Evolutionary conservation across 192 early-diverging fungal genomes (phyloP).

Genomic region (Spinellus fusiger): DNA sequence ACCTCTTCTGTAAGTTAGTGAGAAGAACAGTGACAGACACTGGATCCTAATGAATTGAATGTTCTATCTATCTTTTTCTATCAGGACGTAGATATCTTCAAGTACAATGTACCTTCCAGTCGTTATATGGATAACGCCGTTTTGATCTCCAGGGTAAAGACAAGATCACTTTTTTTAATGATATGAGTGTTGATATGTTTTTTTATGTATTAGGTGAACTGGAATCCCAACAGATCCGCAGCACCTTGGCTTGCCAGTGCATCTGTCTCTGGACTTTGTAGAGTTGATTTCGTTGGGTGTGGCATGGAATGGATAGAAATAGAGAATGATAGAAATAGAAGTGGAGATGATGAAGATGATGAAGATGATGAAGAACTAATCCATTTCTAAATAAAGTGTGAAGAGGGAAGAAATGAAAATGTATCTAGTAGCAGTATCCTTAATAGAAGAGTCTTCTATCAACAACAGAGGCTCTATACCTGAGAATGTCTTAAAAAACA

Average conservation of each 20-base stretch:
- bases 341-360: too few relatives aligned
- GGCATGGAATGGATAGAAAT: slow-evolving; percentile 15
- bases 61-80: background rate
- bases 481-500: too few relatives aligned
- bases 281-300: slow-evolving; percentile 22
- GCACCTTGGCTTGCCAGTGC: slow-evolving; percentile 19
- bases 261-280: slow-evolving; percentile 20
- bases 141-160: slow-evolving; percentile 9
- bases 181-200: background rate
- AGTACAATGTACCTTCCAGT: background rate
- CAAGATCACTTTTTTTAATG: too few relatives aligned
- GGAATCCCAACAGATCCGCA: slow-evolving; percentile 18
- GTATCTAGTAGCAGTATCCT: too few relatives aligned
- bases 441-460: too few relatives aligned
- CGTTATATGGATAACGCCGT: background rate
- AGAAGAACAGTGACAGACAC: slow-evolving; percentile 9
- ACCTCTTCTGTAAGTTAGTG: too few relatives aligned
- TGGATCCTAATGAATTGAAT: background rate
- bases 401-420: too few relatives aligned
- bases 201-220: slow-evolving; percentile 6
- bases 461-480: too few relatives aligned
- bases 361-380: too few relatives aligned
- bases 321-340: too few relatives aligned
- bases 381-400: too few relatives aligned
- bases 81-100: background rate